phyloP scores from a whole-genome alignment of 495 filamentous ascomycete genomes.

The Letharia lupina region DNA sequence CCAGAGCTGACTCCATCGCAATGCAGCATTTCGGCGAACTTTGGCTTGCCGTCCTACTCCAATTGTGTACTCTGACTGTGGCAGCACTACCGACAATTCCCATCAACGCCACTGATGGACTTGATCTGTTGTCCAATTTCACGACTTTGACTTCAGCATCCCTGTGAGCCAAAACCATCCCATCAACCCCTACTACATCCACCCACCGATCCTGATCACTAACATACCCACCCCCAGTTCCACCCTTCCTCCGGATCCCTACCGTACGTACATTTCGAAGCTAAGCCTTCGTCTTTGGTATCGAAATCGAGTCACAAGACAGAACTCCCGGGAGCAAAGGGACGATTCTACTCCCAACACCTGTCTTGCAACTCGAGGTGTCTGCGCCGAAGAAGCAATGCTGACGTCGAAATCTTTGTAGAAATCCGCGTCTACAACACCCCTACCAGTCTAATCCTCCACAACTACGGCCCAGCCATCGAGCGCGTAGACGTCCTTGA shows the following conservation, averaged over 20 bases:
- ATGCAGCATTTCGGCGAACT: not conserved
- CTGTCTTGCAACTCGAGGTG: not conserved
- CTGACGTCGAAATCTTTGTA: not conserved
- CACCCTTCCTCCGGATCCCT: not conserved
- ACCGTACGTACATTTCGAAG: not conserved
- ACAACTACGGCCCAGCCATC: not conserved
- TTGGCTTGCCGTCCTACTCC: not conserved
- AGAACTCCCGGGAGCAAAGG: not conserved
- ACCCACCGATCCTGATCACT: not conserved
- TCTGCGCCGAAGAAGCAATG: not conserved
- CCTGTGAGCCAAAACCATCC: not conserved
- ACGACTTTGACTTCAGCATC: not conserved
- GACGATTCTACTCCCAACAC: not conserved
- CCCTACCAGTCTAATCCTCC: slow-evolving; percentile 1
- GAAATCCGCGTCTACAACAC: not conserved
- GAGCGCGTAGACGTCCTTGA: not conserved
- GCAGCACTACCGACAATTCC: not conserved
- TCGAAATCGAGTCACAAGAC: not conserved
- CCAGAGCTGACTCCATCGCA: not conserved
- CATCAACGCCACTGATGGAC: not conserved
- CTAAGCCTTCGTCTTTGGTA: not conserved
- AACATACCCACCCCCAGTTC: not conserved
- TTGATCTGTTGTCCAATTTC: not conserved
- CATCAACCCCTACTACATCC: not conserved
- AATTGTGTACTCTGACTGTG: not conserved